Evolutionary conservation across 345 rosid genomes (phyloP), one percentile per base, ranked within the genome.

Genomic region (Syzygium aromaticum): DNA sequence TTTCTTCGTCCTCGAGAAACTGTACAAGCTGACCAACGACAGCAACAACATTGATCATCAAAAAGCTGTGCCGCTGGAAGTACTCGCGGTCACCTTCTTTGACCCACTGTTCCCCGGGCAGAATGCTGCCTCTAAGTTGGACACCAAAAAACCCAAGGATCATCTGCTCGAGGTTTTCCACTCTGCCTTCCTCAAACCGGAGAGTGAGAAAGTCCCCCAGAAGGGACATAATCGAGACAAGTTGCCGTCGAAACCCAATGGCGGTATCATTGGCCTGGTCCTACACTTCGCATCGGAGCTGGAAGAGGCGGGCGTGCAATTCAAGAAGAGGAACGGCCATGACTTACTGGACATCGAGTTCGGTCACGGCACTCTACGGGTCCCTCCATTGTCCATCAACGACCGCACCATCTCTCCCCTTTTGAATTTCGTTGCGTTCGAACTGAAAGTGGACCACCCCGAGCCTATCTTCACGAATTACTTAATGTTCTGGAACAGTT

Each of bases 391-490:
- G 25, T 46, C 82, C 27, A 28, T 88, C 22, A 77, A 88, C 28
- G 85, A 88, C 46, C 78, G 57, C 16, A 85, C 87, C 2, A 57
- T 85, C 52, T 77, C 77, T 5, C 15, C 85, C 56, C 77, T 88
- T 54, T 21, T 85, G 64, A 88, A 88, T 59, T 85, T 88, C 51
- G 53, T 88, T 30, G 89, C 85, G 9, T 88, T 33, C 30, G 89
- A 88, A 80, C 89, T 84, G 67, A 61, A 86, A 11, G 84, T 84
- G 23, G 40, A 84, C 22, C 83, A 25, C 11, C 15, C 11, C 15
- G 30, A 56, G 52, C 85, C 87, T 51, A 77, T 85, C 89, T 85
- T 88, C 82, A 88, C 89, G 30, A 77, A 85, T 87, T 88, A 64
- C 80, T 85, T 88, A 11, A 59, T 86, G 43, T 85, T 88, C 85